These are phyloP conservation scores for Calycina herbarum DNA, from an alignment of 2,329 filamentous ascomycete genomes.

Conservation along the genomic window DNA sequence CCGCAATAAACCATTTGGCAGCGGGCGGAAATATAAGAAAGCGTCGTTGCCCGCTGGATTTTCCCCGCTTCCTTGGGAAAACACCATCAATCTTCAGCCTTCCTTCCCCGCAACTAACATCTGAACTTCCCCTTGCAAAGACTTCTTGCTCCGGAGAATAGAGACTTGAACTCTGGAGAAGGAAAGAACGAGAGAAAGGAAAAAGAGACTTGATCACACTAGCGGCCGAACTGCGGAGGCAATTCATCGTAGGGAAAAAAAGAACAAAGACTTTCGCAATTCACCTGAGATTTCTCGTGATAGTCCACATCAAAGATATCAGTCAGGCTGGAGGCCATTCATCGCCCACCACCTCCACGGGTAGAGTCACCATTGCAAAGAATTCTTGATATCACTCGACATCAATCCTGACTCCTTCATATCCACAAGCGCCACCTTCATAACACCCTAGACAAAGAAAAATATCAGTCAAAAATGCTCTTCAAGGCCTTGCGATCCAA, in stretches of 20 bases:
- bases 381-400: slow-evolving; percentile 5
- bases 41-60: background rate
- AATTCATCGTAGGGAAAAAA: slow-evolving; percentile 2
- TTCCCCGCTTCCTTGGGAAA: background rate
- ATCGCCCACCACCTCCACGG: background rate
- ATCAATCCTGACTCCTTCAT: slow-evolving; percentile 5
- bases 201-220: background rate
- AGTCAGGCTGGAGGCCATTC: slow-evolving; percentile 2
- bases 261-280: slow-evolving; percentile 5
- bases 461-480: slow-evolving; percentile 21
- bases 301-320: slow-evolving; percentile 6
- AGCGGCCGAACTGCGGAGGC: slow-evolving; percentile 5
- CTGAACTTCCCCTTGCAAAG: background rate
- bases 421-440: slow-evolving; percentile 5
- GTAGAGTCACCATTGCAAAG: background rate
- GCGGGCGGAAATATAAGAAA: slow-evolving; percentile 1
- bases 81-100: background rate
- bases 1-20: background rate
- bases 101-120: background rate
- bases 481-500: slow-evolving; percentile 29
- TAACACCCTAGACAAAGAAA: background rate
- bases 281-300: slow-evolving; percentile 6
- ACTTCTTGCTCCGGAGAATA: background rate
- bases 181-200: background rate
- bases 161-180: background rate